Evolutionary conservation across 176 grass and related monocot species (phyloP).

Genomic region (Microstegium vimineum): DNA sequence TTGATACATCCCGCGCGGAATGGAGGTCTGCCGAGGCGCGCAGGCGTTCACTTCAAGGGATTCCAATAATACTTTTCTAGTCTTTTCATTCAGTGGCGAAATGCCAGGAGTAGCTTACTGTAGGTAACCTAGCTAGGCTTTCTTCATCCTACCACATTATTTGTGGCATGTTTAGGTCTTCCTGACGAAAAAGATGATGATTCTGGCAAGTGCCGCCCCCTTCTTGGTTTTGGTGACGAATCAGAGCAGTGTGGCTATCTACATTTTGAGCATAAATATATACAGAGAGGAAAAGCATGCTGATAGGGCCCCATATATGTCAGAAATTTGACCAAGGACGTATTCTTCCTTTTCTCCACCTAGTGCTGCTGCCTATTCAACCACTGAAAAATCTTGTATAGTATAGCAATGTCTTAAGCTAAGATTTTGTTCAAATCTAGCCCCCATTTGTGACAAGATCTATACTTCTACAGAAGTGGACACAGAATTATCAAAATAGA

Average conservation of each 20-base stretch:
- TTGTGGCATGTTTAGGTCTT: neutral
- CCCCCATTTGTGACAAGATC: neutral
- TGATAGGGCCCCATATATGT: neutral
- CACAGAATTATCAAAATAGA: neutral
- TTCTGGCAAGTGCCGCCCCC: neutral
- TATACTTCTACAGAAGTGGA: neutral
- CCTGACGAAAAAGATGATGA: neutral
- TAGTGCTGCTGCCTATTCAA: neutral
- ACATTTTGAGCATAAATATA: neutral
- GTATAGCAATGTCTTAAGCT: neutral
- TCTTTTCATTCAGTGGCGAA: slow-evolving; percentile 8
- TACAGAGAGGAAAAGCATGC: neutral
- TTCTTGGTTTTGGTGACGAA: neutral
- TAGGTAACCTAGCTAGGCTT: neutral
- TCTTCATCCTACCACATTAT: neutral
- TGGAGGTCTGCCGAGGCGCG: neutral
- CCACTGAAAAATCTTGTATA: neutral
- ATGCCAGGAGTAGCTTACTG: neutral
- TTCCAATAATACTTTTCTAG: neutral
- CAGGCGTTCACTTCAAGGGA: neutral
- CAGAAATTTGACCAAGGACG: neutral
- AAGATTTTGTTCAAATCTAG: no score
- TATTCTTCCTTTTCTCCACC: neutral
- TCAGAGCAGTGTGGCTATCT: neutral
- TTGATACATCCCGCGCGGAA: neutral